Evolutionary conservation across 768 basidiomycete species (phyloP), one percentile per base, ranked within the genome.

Genomic region (Tulasnella sp.): DNA sequence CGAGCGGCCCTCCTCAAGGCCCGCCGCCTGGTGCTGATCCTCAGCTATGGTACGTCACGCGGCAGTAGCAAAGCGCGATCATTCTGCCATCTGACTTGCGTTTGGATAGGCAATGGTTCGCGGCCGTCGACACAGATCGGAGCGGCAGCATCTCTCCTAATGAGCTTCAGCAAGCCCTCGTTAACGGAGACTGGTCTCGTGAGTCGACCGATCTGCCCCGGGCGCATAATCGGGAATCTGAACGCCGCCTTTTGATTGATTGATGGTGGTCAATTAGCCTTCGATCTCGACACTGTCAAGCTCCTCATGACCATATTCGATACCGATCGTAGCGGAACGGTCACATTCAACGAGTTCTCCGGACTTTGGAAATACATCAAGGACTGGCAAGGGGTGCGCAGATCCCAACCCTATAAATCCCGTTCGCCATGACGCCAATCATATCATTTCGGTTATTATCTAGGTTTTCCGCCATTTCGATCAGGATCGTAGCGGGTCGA

Each of bases 221-320:
- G 8, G 4, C 17, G 9, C 17, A 23, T 17, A n/a, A 26, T 38
- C 11, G 13, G 21, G 1, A 15, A 30, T 53, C 51, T 24, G 17
- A 53, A 23, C n/a, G 21, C 32, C 29, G 1, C 4, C 26, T 11
- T 13, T n/a, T n/a, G 19, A 48, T 52, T 1, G 10, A 21, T 47
- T 47, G n/a, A 34, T 34, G 11, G 26, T 10, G 26, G 19, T 30
- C 4, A 19, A 13, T 15, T 56, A 88, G 87, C 83, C 4, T 91
- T 91, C 67, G 88, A 90, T 72, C 73, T 87, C 58, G 89, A 90
- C 66, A 91, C 89, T 24, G 85, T 90, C 70, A 89, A 88, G 74
- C 76, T 90, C 32, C 75, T 90, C 63, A 88, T 92, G 84, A 76
- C 76, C 24, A 80, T 91, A 63, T 91, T 92, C 70, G 88, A 92